Conservation (phyloP, 2,329 filamentous ascomycete genomes). For the Gnomoniopsis smithogilvyi region DNA sequence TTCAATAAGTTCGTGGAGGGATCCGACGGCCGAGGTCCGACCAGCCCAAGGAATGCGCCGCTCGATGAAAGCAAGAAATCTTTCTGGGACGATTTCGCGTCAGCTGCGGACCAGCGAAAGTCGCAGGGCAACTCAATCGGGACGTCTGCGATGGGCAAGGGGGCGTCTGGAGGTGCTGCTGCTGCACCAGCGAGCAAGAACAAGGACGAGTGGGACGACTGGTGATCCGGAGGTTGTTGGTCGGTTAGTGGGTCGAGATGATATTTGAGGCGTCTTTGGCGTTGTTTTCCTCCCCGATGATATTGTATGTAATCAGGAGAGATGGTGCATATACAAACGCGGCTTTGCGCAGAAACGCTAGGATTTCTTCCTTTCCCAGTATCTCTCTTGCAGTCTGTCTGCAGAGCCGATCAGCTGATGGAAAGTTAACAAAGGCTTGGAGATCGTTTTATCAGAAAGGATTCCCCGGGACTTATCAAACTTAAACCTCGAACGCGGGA, state of each 20-base stretch:
- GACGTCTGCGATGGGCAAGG: constrained; percentile 58
- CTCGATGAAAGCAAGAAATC: constrained; percentile 68
- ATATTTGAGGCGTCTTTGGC: background rate
- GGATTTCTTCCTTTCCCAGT: background rate
- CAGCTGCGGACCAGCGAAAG: constrained; percentile 55
- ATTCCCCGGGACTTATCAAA: background rate
- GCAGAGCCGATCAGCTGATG: background rate
- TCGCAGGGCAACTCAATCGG: constrained; percentile 48
- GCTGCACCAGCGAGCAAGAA: constrained; percentile 33
- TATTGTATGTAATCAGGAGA: constrained; percentile 7
- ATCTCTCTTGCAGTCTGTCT: background rate
- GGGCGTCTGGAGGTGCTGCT: constrained; percentile 33
- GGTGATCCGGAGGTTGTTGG: constrained; percentile 35
- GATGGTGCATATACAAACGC: background rate
- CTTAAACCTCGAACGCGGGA: too few species aligned
- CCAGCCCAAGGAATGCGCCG: constrained; percentile 28
- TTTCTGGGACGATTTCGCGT: constrained; percentile 91
- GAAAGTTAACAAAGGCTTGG: background rate
- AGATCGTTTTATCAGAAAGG: background rate
- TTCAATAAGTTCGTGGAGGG: constrained; percentile 89
- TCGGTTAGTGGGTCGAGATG: background rate
- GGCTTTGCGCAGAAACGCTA: background rate
- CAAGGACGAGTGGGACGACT: constrained; percentile 64
- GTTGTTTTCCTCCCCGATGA: background rate
- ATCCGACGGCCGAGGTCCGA: constrained; percentile 32